Base-by-base conservation (phyloP, 306 rosid genomes). In the Trifolium fragiferum region DNA sequence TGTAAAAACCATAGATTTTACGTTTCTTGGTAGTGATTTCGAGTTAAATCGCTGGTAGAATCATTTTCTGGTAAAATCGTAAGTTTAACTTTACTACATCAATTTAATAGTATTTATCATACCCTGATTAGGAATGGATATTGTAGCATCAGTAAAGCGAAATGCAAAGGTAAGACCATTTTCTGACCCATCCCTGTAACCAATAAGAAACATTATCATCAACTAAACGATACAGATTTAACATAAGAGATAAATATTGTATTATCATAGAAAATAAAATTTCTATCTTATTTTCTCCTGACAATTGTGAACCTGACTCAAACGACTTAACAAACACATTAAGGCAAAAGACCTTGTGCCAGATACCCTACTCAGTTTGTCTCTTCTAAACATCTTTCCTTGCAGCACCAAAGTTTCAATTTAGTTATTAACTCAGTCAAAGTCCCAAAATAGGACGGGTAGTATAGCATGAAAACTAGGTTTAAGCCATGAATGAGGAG, bases 111-210 rank as follows among this genome's bases (percentile, higher is more conserved):
- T 65, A 79, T 55, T 75, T 35, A 30, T 30, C 84, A 70, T 89
- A 92, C 99, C 99, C 81, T 95, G 97, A 80, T 89, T 90, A 82
- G 98, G 86, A 80, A 90, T 76, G 43, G 99, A 90, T 69, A 86
- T 70, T 6, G 90, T 86, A 75, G 98, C 90, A 88, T 95, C 99
- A 11, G 97, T 88, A 86, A 92, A 95, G 82, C 99, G 99, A 85
- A 95, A 95, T 79, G 98, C 97, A 79, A 95, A 95, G 65, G 97
- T 92, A 62, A 95, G 98, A 76, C 99, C 96, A 80, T 90, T 96
- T 53, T 92, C 99, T 35, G 93, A 82, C 68, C 81, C 86, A 81
- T 92, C 95, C 93, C 98, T 95, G 90, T 41, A 69, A 76, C 44
- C 76, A 81, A 79, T 68, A 74, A 76, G 61, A 81, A 77, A 66